Evolutionary conservation across 2,329 filamentous ascomycete genomes (phyloP), one percentile per base, ranked within the genome.

Genomic region (Paramyrothecium sp.): DNA sequence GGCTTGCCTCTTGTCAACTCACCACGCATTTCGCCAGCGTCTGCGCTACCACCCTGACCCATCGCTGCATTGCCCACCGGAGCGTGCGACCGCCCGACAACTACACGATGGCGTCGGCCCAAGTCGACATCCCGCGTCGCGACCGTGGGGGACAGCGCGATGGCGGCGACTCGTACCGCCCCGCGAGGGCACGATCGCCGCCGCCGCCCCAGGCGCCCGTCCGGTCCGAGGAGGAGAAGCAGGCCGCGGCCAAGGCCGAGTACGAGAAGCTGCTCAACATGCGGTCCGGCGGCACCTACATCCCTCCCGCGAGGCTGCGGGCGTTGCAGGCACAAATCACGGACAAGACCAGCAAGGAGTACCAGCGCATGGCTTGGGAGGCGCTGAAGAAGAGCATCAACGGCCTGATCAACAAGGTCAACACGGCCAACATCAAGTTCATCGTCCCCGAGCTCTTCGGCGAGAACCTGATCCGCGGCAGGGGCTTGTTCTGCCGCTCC

Each of bases 361-460:
- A 97, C 71, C 95, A 98, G 82, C 91, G 95, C 67, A 96, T 99
- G 91, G 92, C 93, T 10, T 99, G 95, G 95, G 95, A 99, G 75
- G 94, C 94, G 13, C 79, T 99, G 69, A 99, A 99, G 80, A 99
- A 99, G 81, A 95, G 91, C 52, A 97, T 99, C 77, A 98, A 99
- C 71, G 95, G 95, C 66, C 79, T 99, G 63, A 97, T 99, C 82
- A 99, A 99, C 83, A 99, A 99, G 80, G 90, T 97, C 80, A 98
- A 98, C 75, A 91, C 94, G 56, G 91, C 90, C 34, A 99, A 99
- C 74, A 98, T 99, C 82, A 98, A 99, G 76, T 85, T 90, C 70
- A 97, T 99, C 61, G 92, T 98, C 22, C 94, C 94, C 2, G 95
- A 99, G 76, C 81, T 99, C 50, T 99, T 99, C 75, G 86, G 87